A percentile compares a stretch with the other conserved stretches of the same genome.
Conservation (phyloP, 495 filamentous ascomycete genomes). For the Parmelia sp. region DNA sequence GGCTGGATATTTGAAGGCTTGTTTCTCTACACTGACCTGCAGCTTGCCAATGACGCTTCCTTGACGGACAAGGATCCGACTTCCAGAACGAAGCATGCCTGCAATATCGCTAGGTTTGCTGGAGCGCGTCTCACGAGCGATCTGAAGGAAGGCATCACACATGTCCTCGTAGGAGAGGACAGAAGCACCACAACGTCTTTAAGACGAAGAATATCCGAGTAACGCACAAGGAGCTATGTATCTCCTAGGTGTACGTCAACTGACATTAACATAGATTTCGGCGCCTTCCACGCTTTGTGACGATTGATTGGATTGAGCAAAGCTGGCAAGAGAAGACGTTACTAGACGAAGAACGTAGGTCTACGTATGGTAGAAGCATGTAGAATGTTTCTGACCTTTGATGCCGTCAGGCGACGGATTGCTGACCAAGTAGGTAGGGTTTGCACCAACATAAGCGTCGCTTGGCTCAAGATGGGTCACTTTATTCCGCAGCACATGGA, state of each 20-base stretch:
- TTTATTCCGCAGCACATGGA: not conserved
- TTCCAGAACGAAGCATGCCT: conserved; percentile 24
- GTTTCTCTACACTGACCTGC: conserved; percentile 47
- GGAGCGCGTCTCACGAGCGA: conserved; percentile 48
- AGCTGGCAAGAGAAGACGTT: conserved; percentile 74
- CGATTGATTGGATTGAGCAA: conserved; percentile 64
- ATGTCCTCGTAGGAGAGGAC: conserved; percentile 51
- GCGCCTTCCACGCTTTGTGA: conserved; percentile 63
- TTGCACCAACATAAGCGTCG: not conserved
- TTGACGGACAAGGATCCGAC: not conserved
- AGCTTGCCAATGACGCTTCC: not conserved
- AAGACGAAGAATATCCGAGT: conserved; percentile 37
- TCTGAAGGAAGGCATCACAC: conserved; percentile 51
- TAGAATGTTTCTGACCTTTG: not conserved
- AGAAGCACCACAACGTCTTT: conserved; percentile 37
- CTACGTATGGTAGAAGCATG: not conserved
- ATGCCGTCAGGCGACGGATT: not conserved
- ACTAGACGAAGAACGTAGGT: conserved; percentile 67
- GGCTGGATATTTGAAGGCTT: conserved; percentile 65
- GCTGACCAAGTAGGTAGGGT: not conserved
- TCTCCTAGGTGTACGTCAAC: not conserved
- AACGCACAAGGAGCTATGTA: conserved; percentile 13
- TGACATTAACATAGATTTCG: conserved; percentile 13
- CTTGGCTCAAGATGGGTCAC: not conserved
- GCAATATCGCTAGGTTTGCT: conserved; percentile 56